Evolutionary conservation across 441 rosid genomes (phyloP).

Genomic region (Gossypium davidsonii): DNA sequence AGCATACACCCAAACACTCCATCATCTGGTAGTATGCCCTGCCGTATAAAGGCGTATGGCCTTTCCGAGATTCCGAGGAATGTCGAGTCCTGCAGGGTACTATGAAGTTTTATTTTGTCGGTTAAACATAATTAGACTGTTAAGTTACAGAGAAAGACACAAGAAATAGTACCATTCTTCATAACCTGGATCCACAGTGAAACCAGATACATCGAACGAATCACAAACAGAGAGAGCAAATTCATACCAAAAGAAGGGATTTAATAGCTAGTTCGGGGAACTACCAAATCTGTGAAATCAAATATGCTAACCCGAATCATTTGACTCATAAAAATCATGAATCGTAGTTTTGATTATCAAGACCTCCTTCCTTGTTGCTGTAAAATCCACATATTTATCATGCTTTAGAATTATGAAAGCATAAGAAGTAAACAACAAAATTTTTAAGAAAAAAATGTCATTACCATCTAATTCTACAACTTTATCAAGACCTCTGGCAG

Average conservation of each 20-base stretch:
- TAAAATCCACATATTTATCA: constrained; percentile 26
- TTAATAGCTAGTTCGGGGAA: too few species aligned
- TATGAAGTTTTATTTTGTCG: constrained; percentile 2
- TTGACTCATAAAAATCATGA: constrained; percentile 85
- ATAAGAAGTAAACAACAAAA: not conserved
- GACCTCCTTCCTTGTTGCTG: constrained; percentile 70
- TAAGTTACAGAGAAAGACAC: constrained; percentile 3
- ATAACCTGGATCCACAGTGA: constrained; percentile 92
- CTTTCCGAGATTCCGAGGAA: constrained; percentile 87
- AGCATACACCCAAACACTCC: constrained; percentile 92
- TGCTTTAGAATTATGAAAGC: constrained; percentile 13
- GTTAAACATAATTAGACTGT: not conserved
- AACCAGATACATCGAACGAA: constrained; percentile 91
- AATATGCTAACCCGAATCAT: constrained; percentile 69
- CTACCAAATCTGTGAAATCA: not conserved
- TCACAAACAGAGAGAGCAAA: constrained; percentile 88
- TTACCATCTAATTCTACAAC: constrained; percentile 95
- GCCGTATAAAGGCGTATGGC: constrained; percentile 93
- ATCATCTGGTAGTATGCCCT: constrained; percentile 96
- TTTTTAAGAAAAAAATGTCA: not conserved
- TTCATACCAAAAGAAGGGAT: constrained; percentile 23
- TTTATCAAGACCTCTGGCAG: constrained; percentile 97
- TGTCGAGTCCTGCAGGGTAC: constrained; percentile 69
- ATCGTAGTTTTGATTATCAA: constrained; percentile 83
- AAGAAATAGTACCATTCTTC: constrained; percentile 71